Evolutionary conservation across 2,329 filamentous ascomycete genomes (phyloP).

Genomic region (Epicoccum nigrum): DNA sequence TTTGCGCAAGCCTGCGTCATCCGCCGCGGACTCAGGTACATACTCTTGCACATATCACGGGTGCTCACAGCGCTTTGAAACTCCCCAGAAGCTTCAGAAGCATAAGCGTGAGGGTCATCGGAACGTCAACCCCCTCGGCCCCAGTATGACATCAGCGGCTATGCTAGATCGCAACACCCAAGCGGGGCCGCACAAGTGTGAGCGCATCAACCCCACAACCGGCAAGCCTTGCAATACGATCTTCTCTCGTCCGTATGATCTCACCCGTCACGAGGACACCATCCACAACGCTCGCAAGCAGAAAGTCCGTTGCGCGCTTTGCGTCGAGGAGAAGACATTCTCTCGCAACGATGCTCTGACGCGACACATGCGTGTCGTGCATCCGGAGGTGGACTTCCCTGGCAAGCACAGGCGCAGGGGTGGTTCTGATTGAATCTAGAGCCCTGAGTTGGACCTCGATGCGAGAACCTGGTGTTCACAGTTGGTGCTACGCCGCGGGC

Average conservation of each 20-base stretch:
- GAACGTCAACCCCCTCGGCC: constrained; percentile 45
- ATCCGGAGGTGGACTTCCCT: constrained; percentile 85
- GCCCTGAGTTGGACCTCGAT: neutral
- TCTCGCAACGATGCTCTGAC: constrained; percentile 94
- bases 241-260: constrained; percentile 94
- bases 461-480: neutral
- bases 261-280: constrained; percentile 95
- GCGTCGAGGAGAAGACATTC: constrained; percentile 96
- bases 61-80: constrained; percentile 86
- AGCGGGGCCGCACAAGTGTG: constrained; percentile 90
- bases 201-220: constrained; percentile 91
- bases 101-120: constrained; percentile 95
- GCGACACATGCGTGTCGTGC: constrained; percentile 89
- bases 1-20: constrained; percentile 64
- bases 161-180: constrained; percentile 76
- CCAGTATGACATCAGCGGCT: constrained; percentile 59
- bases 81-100: constrained; percentile 84
- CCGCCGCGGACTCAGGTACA: constrained; percentile 78
- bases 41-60: constrained; percentile 97
- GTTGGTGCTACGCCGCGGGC: constrained; percentile 1
- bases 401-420: constrained; percentile 63
- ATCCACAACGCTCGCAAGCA: constrained; percentile 95
- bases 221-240: constrained; percentile 93
- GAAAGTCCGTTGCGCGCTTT: constrained; percentile 91
- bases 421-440: constrained; percentile 40